A percentile compares a stretch with the other conserved stretches of the same genome.
These are phyloP conservation scores for Clathrospora elynae DNA, from an alignment of 2,329 filamentous ascomycete genomes.

Conservation along the genomic window DNA sequence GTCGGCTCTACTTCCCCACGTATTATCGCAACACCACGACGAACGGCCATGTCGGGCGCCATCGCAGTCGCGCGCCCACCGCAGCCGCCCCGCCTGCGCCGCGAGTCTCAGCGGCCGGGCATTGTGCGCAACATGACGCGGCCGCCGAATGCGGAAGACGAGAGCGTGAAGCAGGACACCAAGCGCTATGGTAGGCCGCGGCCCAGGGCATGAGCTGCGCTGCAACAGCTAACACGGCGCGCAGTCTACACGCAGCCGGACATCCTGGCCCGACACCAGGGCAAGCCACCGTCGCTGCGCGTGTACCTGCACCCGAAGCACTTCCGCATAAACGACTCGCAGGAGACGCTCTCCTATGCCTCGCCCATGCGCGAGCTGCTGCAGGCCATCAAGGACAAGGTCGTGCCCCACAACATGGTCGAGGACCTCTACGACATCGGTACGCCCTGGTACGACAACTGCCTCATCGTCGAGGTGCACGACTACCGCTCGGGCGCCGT, in stretches of 20 bases:
- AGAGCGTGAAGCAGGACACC: constrained; percentile 34
- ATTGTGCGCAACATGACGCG: constrained; percentile 36
- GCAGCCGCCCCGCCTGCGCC: constrained; percentile 52
- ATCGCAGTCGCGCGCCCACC: constrained; percentile 42
- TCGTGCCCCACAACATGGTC: constrained; percentile 87
- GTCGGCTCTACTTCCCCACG: constrained; percentile 21
- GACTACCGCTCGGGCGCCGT: constrained; percentile 75
- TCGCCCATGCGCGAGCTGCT: constrained; percentile 86
- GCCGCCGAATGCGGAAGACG: constrained; percentile 37
- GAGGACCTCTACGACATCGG: constrained; percentile 73
- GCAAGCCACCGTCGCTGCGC: constrained; percentile 77
- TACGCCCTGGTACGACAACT: constrained; percentile 86
- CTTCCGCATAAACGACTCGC: constrained; percentile 84
- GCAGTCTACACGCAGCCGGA: constrained; percentile 74
- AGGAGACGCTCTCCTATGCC: constrained; percentile 88
- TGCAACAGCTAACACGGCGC: constrained; percentile 14
- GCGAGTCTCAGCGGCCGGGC: constrained; percentile 51
- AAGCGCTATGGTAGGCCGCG: constrained; percentile 40
- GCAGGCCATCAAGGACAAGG: constrained; percentile 75
- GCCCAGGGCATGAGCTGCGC: not conserved
- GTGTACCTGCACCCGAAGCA: constrained; percentile 84
- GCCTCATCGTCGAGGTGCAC: constrained; percentile 91
- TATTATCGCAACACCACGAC: constrained; percentile 12
- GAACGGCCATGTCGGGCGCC: constrained; percentile 45
- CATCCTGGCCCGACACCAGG: constrained; percentile 80